Conservation (phyloP, 208 protist genomes). For the Balamuthia mandrillaris region DNA sequence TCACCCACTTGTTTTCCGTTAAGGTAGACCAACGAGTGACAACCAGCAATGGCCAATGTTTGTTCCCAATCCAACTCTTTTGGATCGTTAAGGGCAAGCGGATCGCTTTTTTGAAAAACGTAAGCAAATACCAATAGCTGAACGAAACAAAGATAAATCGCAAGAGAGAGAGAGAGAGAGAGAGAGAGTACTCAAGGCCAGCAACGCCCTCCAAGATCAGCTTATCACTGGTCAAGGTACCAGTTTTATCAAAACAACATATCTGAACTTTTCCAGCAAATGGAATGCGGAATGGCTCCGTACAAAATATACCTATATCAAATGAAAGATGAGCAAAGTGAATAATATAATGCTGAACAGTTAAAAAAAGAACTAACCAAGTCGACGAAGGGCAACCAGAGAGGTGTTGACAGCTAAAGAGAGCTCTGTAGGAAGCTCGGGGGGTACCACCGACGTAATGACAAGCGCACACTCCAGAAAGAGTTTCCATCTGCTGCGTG, state of each 20-base stretch:
- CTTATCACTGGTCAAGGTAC: slow-evolving; percentile 86
- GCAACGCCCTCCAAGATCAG: slow-evolving; percentile 71
- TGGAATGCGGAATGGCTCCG: slow-evolving; percentile 98
- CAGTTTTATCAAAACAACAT: slow-evolving; percentile 99
- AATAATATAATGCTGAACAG: not conserved
- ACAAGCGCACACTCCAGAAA: slow-evolving; percentile 97
- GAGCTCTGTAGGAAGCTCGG: slow-evolving; percentile 98
- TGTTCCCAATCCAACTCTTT: not conserved
- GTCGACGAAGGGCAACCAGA: slow-evolving; percentile 83
- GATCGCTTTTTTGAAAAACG: not conserved
- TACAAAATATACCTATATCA: slow-evolving; percentile 80
- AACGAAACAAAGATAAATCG: not conserved
- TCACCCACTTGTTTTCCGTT: slow-evolving; percentile 58
- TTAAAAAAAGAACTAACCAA: slow-evolving; percentile 59
- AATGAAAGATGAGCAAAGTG: not conserved
- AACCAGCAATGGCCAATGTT: slow-evolving; percentile 55
- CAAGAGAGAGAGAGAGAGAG: not conserved
- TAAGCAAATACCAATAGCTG: not conserved
- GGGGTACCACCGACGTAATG: slow-evolving; percentile 97
- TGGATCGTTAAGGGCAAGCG: not conserved
- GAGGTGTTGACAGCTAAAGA: slow-evolving; percentile 97
- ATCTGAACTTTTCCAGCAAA: slow-evolving; percentile 96
- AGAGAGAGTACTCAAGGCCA: not conserved
- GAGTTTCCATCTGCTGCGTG: slow-evolving; percentile 80
- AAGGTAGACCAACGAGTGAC: slow-evolving; percentile 81